Base-by-base conservation (phyloP, 176 grass and related monocot genomes). In the Hyparrhenia diplandra region DNA sequence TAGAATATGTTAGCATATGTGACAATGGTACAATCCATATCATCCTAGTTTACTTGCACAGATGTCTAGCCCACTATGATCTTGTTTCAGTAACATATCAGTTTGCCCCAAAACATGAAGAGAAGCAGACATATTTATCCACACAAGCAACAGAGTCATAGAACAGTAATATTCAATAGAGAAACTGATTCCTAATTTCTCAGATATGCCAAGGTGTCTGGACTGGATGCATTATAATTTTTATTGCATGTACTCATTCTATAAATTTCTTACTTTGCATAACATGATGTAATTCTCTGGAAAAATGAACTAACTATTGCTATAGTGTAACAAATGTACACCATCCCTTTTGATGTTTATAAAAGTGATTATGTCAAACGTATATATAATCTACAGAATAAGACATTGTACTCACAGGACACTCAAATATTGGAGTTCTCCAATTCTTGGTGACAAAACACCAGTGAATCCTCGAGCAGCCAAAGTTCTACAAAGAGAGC, bases 381-480 rank as follows among this genome's bases (percentile, higher is more conserved):
- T 54, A 6, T 23, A 67, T 47, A 74, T 75, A 66, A 75, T 46
- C 35, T 34, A 69, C 3, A 52, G 13, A 73, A 65, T 40, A 69
- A 55, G 12, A 75, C 9, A 80, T 40, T 66, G 10, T 54, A 85
- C 94, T 89, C 68, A 97, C 94, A 97, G 73, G 42, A 85, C 78
- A 78, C 25, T 93, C 86, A 97, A 88, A 89, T 91, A 83, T 25
- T 83, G 85, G 52, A 97, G 86, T 45, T 93, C 90, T 83, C 94
- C 94, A 75, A 97, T 93, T 88, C 80, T 91, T 91, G 91, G 81
- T 46, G 94, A 93, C 54, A 97, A 65, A 74, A 84, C 81, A 45
- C 94, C 94, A 28, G 82, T 81, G 75, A 97, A 97, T 80, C 88
- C 94, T 65, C 88, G 90, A 27, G 84, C 78, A 89, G 91, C 84